Percentiles rank a stretch among this genome's conserved stretches.
Evolutionary conservation across 768 basidiomycete species (phyloP).

Genomic region (Phlegmacium glaucopus): DNA sequence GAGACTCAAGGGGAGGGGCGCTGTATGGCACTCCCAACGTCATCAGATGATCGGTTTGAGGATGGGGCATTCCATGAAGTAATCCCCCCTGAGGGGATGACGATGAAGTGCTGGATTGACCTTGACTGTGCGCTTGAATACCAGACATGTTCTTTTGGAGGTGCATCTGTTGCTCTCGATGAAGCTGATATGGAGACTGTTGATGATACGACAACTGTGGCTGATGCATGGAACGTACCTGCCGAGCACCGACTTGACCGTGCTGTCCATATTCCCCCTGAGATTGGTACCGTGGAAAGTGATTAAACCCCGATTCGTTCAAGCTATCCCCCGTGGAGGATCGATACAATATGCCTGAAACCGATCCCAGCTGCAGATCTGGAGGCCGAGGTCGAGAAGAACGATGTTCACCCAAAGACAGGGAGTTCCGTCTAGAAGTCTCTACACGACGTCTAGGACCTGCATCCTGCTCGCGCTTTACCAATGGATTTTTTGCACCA

Average conservation of each 20-base stretch:
- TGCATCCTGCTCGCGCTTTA: background rate
- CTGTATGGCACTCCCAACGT: background rate
- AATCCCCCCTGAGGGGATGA: background rate
- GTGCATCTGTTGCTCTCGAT: background rate
- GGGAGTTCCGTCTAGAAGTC: slow-evolving; percentile 11
- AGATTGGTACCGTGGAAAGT: background rate
- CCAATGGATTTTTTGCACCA: background rate
- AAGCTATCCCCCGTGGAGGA: background rate
- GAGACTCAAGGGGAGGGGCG: background rate
- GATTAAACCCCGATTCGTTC: background rate
- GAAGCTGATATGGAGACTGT: background rate
- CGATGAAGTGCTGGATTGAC: background rate
- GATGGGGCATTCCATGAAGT: background rate
- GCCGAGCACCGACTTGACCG: background rate
- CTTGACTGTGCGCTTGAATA: background rate
- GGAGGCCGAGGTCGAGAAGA: slow-evolving; percentile 26
- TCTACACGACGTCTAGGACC: slow-evolving; percentile 4
- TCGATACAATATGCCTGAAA: slow-evolving; percentile 13
- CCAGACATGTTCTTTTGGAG: background rate
- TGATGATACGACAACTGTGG: background rate
- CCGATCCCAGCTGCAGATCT: slow-evolving; percentile 24
- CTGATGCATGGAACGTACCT: background rate
- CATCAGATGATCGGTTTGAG: background rate
- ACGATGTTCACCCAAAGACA: slow-evolving; percentile 22
- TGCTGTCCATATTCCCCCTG: background rate